phyloP scores from a whole-genome alignment of 345 rosid species.

The Laguncularia racemosa region DNA sequence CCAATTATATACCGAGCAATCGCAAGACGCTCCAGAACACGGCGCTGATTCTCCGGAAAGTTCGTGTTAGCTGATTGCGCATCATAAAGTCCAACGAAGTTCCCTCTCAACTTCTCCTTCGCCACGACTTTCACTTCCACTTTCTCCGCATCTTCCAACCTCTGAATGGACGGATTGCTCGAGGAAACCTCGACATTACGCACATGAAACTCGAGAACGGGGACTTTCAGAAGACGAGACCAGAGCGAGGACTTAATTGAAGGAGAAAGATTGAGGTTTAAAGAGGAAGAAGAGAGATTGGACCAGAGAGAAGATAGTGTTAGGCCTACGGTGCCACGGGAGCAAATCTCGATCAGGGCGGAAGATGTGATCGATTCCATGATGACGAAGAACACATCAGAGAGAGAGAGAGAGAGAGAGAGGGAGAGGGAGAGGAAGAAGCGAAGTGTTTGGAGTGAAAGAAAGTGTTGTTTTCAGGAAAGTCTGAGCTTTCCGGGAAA shows the following conservation, averaged over 20 bases:
- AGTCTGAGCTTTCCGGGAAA: no score
- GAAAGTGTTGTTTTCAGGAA: no score
- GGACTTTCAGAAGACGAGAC: constrained; percentile 9
- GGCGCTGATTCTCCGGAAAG: constrained; percentile 6
- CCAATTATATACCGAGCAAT: constrained; percentile 8
- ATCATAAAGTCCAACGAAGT: constrained; percentile 20
- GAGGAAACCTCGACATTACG: neutral
- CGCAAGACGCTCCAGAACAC: constrained; percentile 18
- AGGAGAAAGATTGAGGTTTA: constrained; percentile 13
- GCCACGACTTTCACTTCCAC: constrained; percentile 13
- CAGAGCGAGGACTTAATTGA: constrained; percentile 13
- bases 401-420: no score
- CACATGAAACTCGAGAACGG: constrained; percentile 9
- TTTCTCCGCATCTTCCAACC: constrained; percentile 14
- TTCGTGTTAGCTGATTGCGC: constrained; percentile 11
- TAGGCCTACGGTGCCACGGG: constrained; percentile 13
- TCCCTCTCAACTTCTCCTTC: constrained; percentile 15
- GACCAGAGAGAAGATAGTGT: constrained; percentile 14
- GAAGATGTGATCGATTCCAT: constrained; percentile 16
- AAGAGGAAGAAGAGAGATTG: constrained; percentile 11
- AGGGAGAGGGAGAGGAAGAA: no score
- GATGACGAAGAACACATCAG: neutral
- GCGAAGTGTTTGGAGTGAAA: no score
- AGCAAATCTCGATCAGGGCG: constrained; percentile 15
- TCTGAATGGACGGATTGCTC: constrained; percentile 7